phyloP scores from a whole-genome alignment of 2,329 filamentous ascomycete species.

The Gyromitra esculenta region DNA sequence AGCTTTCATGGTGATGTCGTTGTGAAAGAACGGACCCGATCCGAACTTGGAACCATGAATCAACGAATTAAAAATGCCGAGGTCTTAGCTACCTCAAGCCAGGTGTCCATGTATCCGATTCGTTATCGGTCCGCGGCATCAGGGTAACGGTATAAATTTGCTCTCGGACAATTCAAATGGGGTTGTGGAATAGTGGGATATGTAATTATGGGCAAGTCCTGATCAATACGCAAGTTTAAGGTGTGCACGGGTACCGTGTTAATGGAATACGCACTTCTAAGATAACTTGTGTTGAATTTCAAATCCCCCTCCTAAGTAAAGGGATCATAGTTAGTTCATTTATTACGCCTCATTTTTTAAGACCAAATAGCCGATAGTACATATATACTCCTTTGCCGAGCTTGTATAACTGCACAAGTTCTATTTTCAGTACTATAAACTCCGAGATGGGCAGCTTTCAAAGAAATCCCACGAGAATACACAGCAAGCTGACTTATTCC shows the following conservation, averaged over 20 bases:
- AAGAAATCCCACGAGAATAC: background rate
- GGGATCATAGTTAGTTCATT: background rate
- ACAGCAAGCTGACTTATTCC: background rate
- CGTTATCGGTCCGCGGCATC: conserved; percentile 1
- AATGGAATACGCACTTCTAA: background rate
- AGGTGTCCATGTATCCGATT: background rate
- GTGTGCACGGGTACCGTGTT: background rate
- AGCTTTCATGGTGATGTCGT: conserved; percentile 32
- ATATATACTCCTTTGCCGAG: background rate
- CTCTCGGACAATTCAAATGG: background rate
- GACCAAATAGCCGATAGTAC: background rate
- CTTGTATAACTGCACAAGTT: background rate
- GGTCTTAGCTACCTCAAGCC: background rate
- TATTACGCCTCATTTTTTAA: background rate
- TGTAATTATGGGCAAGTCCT: background rate
- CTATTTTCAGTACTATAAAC: background rate
- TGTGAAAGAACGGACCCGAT: conserved; percentile 15
- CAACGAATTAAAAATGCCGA: conserved; percentile 25
- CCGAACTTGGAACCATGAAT: conserved; percentile 17
- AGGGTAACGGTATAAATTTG: background rate
- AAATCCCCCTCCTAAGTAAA: background rate
- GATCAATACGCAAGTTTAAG: background rate
- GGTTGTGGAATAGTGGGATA: background rate
- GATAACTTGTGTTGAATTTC: background rate
- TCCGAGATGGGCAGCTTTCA: background rate